phyloP scores from a whole-genome alignment of 177 flowering plant species.

The Vitis hybrid region DNA sequence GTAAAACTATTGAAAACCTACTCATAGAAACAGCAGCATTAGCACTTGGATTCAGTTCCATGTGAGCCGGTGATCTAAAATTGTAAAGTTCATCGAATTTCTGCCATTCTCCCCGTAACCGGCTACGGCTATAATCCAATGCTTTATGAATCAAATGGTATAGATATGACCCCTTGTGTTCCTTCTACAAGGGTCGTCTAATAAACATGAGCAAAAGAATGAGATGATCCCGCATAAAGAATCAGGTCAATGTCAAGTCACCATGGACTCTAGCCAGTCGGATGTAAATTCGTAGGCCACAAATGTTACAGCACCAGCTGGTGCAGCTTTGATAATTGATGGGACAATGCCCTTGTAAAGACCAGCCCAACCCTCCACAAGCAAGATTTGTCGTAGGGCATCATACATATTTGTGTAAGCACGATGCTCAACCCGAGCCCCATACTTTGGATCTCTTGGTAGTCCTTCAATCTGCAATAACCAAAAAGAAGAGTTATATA shows the following conservation, averaged over 20 bases:
- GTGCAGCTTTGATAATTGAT: conserved; percentile 95
- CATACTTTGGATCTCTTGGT: conserved; percentile 82
- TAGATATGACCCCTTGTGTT: neutral
- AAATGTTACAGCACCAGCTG: conserved; percentile 97
- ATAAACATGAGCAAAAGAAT: conserved; percentile 10
- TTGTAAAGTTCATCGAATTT: too few species aligned
- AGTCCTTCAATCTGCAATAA: conserved; percentile 80
- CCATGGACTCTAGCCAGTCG: conserved; percentile 69
- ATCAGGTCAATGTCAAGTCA: conserved; percentile 32
- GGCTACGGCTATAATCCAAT: too few species aligned
- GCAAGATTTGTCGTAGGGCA: conserved; percentile 56
- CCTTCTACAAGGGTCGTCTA: neutral
- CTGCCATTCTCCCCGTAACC: too few species aligned
- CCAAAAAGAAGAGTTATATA: neutral
- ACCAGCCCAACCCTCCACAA: conserved; percentile 73
- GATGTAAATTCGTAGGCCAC: conserved; percentile 82
- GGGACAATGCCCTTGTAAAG: conserved; percentile 95
- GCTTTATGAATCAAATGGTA: too few species aligned
- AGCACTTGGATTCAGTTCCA: too few species aligned
- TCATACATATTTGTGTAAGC: conserved; percentile 79
- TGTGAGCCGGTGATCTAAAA: too few species aligned
- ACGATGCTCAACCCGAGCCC: conserved; percentile 74
- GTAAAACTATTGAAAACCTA: too few species aligned
- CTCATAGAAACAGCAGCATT: too few species aligned
- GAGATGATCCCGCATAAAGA: neutral